Percentiles rank a stretch among this genome's conserved stretches.
phyloP scores from a whole-genome alignment of 805 yeast species.

The Kodamaea jinghongensis region DNA sequence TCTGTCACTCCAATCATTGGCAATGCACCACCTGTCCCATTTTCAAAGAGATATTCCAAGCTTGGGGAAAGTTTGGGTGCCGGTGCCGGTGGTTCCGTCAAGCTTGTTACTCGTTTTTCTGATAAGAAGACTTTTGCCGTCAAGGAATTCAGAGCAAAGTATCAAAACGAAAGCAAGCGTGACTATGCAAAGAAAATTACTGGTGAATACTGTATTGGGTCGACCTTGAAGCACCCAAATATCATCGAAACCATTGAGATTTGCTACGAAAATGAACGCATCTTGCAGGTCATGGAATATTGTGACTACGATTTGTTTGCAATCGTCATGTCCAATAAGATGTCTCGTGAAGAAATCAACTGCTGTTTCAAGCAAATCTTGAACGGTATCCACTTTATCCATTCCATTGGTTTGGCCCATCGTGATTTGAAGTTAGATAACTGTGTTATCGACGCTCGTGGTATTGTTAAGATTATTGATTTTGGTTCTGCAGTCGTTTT shows the following conservation, averaged over 20 bases:
- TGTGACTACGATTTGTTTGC: constrained; percentile 93
- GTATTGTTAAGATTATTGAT: constrained; percentile 87
- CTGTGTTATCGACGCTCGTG: constrained; percentile 79
- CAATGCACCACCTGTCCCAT: constrained; percentile 43
- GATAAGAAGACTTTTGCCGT: constrained; percentile 84
- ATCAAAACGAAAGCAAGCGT: constrained; percentile 68
- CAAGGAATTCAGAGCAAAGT: constrained; percentile 81
- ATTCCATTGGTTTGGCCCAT: constrained; percentile 83
- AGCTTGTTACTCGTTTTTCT: constrained; percentile 60
- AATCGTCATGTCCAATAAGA: constrained; percentile 88
- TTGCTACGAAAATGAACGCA: constrained; percentile 81
- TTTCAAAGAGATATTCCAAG: constrained; percentile 73
- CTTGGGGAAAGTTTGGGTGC: constrained; percentile 88
- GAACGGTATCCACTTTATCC: constrained; percentile 78
- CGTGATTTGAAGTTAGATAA: constrained; percentile 90
- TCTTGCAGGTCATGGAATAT: constrained; percentile 91
- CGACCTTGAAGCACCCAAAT: constrained; percentile 84
- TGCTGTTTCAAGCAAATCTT: constrained; percentile 89
- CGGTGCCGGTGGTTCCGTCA: constrained; percentile 93
- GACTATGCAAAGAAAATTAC: constrained; percentile 92
- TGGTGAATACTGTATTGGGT: constrained; percentile 91
- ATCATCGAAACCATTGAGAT: constrained; percentile 90
- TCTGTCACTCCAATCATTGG: constrained; percentile 31
- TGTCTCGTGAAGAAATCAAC: constrained; percentile 73
- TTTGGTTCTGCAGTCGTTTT: constrained; percentile 93